Evolutionary conservation across 192 early-diverging fungal species (phyloP).

Genomic region (Phlyctochytrium bullatum): DNA sequence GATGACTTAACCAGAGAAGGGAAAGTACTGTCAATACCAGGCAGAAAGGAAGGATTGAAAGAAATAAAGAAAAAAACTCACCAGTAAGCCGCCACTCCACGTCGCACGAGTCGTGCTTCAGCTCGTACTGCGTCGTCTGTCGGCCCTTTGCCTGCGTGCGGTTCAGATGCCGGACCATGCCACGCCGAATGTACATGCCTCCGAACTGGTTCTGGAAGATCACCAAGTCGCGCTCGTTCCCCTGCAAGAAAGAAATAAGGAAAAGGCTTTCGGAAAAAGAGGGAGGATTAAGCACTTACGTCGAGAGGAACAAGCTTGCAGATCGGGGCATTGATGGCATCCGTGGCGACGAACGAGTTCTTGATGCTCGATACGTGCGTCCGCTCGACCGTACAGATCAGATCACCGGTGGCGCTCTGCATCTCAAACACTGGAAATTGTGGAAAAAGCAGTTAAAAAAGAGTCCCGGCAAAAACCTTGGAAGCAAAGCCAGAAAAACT

Average conservation of each 20-base stretch:
- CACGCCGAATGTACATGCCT: background rate
- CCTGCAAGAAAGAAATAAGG: background rate
- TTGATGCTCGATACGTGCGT: background rate
- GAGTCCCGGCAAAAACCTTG: background rate
- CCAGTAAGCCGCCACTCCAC: background rate
- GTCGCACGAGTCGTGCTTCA: slow-evolving; percentile 3
- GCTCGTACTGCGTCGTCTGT: background rate
- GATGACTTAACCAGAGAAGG: slow-evolving; percentile 2
- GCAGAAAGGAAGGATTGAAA: background rate
- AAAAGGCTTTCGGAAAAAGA: slow-evolving; percentile 2
- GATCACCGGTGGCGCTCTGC: background rate
- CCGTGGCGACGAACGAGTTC: background rate
- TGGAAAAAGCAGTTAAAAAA: background rate
- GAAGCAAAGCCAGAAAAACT: background rate
- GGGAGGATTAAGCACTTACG: background rate
- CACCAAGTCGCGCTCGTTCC: background rate
- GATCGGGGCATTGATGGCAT: background rate
- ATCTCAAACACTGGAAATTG: slow-evolving; percentile 4
- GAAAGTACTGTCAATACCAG: background rate
- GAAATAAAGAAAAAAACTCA: slow-evolving; percentile 4
- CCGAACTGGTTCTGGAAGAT: slow-evolving; percentile 8
- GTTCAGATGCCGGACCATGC: background rate
- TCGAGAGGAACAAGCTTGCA: slow-evolving; percentile 1
- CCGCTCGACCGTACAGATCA: slow-evolving; percentile 8
- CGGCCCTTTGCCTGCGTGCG: background rate